These are phyloP conservation scores for Pholiota microspora DNA, from an alignment of 768 basidiomycete species.

Conservation along the genomic window DNA sequence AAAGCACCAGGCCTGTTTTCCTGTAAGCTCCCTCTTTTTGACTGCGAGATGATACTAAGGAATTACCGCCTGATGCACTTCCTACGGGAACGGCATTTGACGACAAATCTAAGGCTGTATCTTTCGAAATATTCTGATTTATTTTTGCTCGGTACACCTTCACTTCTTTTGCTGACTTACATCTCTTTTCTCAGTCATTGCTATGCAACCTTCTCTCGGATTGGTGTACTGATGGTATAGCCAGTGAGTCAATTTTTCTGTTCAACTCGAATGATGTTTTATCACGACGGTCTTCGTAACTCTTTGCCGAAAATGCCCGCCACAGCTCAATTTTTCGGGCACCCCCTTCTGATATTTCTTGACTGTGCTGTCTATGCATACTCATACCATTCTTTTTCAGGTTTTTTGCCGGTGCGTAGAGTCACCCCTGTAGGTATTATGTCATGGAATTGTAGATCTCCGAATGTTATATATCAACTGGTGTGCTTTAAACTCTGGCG, in stretches of 20 bases:
- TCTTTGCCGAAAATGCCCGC: constrained; percentile 87
- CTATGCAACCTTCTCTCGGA: background rate
- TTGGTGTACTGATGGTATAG: too few species aligned
- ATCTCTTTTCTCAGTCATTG: background rate
- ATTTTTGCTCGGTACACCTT: too few species aligned
- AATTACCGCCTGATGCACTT: constrained; percentile 81
- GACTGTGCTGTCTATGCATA: background rate
- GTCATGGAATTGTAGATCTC: too few species aligned
- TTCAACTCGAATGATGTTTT: constrained; percentile 54
- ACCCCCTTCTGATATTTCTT: constrained; percentile 62
- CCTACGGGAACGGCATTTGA: constrained; percentile 38
- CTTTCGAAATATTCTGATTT: constrained; percentile 55
- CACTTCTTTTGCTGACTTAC: background rate
- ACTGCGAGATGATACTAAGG: constrained; percentile 61
- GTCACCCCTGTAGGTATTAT: too few species aligned
- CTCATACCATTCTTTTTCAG: background rate
- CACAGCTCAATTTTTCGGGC: constrained; percentile 87
- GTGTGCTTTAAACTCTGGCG: too few species aligned
- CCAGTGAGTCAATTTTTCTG: constrained; percentile 31
- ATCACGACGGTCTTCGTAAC: constrained; percentile 95
- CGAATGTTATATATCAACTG: too few species aligned
- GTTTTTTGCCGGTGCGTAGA: background rate
- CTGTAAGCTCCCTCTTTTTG: constrained; percentile 19
- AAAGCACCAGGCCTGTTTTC: too few species aligned
- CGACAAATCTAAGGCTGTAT: constrained; percentile 84